Evolutionary conservation across 2,329 filamentous ascomycete species (phyloP), one percentile per base, ranked within the genome.

Genomic region (Xylaria sp.): DNA sequence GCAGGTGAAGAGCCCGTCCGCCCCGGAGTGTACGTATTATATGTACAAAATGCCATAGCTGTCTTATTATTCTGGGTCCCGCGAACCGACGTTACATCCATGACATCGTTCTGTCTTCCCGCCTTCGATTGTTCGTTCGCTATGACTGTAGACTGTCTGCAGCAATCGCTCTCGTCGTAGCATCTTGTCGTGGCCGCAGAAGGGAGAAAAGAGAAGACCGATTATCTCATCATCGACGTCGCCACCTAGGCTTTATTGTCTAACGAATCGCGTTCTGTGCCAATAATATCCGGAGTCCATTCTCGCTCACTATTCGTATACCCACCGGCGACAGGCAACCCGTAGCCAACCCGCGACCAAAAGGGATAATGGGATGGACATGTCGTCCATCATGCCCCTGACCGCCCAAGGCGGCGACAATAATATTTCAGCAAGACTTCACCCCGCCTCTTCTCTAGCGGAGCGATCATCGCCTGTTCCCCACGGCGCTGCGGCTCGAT

Each of bases 281-380:
- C 23, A 30, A 30, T 30, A 30, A 30, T 30, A 30, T 5, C 23
- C 23, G 23, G 3, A 5, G 23, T 30, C 4, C 23, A 30, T 30
- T 30, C 23, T 5, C 23, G 4, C 23, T 30, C 23, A 30, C 23
- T 5, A 30, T 30, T 30, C 23, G 23, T 30, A 30, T 30, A 30
- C 23, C 23, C 23, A 30, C 23, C 23, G 23, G 23, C 23, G 23
- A 30, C 23, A 30, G 23, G 23, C 23, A 30, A 5, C 23, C 23
- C 23, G 42, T 23, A 39, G 42, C 16, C 42, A 37, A 19, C 9
- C n/a, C 19, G 30, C 1, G 16, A 16, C 53, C 39, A 39, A 55
- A 46, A 30, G 13, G 11, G 54, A 44, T 39, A 58, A 61, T 70
- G 62, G 59, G 70, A 69, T 69, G 69, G 65, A 67, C 53, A 71